A percentile compares a stretch with the other conserved stretches of the same genome.
Conservation (phyloP, 176 grass and related monocot species). For the Urochloa ruziziensis region DNA sequence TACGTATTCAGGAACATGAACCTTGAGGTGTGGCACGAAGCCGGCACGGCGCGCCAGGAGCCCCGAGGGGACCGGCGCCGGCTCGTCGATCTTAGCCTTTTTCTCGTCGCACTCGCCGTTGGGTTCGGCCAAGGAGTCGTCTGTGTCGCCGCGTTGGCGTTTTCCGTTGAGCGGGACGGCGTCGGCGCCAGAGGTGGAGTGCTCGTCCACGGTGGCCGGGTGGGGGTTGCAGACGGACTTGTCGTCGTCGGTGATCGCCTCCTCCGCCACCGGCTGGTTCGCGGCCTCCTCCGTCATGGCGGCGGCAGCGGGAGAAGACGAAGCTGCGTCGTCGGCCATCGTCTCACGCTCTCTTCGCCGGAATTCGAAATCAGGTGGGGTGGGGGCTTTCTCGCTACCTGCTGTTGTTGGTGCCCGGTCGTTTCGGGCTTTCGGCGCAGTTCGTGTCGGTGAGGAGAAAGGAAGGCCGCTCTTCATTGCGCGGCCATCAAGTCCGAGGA, state of each 20-base stretch:
- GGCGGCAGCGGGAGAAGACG: not conserved
- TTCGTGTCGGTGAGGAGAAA: not conserved
- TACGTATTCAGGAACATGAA: not conserved
- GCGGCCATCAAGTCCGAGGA: too few species aligned
- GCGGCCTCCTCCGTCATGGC: too few species aligned
- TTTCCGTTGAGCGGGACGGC: not conserved
- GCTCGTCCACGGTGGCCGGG: not conserved
- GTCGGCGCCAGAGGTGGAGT: not conserved
- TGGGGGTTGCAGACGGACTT: not conserved
- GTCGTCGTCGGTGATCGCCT: not conserved
- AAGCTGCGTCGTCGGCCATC: not conserved
- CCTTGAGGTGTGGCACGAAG: not conserved
- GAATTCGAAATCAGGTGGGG: not conserved
- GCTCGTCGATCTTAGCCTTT: not conserved
- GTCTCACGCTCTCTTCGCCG: not conserved
- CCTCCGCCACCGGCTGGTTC: not conserved
- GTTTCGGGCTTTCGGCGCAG: too few species aligned
- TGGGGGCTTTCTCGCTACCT: not conserved
- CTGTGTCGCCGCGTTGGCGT: not conserved
- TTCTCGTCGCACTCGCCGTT: not conserved
- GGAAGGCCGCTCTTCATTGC: not conserved
- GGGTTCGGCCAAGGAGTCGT: not conserved
- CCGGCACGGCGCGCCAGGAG: not conserved
- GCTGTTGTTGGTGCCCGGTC: too few species aligned
- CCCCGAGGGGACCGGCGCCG: not conserved